Evolutionary conservation across 176 grass and related monocot genomes (phyloP).

Genomic region (Aegilops longissima): DNA sequence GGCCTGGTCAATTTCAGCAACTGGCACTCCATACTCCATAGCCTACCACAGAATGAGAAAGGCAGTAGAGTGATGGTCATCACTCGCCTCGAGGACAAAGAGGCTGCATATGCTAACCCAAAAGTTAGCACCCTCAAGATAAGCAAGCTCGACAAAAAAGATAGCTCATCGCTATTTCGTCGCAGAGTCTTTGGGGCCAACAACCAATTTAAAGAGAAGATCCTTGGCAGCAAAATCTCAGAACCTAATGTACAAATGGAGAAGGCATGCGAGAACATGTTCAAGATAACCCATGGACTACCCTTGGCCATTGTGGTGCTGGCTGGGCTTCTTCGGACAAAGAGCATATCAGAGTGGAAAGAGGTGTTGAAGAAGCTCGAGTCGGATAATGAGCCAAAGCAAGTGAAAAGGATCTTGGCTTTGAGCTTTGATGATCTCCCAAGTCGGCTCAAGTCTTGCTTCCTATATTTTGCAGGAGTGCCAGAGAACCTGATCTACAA

Average conservation of each 20-base stretch:
- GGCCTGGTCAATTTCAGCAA: conserved; percentile 22
- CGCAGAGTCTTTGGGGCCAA: background rate
- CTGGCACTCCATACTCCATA: conserved; percentile 23
- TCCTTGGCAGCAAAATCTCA: background rate
- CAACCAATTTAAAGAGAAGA: background rate
- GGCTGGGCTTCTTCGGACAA: conserved; percentile 29
- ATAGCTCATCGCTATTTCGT: background rate
- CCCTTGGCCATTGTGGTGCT: conserved; percentile 41
- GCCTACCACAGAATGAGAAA: conserved; percentile 20
- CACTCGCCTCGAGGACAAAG: conserved; percentile 27
- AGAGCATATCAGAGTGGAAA: background rate
- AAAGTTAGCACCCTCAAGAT: background rate
- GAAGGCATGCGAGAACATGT: background rate
- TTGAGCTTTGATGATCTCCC: conserved; percentile 44
- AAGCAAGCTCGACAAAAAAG: background rate
- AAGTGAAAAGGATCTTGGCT: conserved; percentile 21
- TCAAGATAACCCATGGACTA: conserved; percentile 26
- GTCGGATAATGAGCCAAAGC: background rate
- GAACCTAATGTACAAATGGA: background rate
- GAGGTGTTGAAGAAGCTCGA: background rate
- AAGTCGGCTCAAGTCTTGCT: conserved; percentile 36
- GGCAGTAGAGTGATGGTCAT: conserved; percentile 34
- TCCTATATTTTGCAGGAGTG: conserved; percentile 38
- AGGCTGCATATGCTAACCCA: conserved; percentile 6
- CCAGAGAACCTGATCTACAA: conserved; percentile 19